Percentiles rank a stretch among this genome's conserved stretches.
phyloP scores from a whole-genome alignment of 352 stramenopile genomes.

The Phytophthora rubi region DNA sequence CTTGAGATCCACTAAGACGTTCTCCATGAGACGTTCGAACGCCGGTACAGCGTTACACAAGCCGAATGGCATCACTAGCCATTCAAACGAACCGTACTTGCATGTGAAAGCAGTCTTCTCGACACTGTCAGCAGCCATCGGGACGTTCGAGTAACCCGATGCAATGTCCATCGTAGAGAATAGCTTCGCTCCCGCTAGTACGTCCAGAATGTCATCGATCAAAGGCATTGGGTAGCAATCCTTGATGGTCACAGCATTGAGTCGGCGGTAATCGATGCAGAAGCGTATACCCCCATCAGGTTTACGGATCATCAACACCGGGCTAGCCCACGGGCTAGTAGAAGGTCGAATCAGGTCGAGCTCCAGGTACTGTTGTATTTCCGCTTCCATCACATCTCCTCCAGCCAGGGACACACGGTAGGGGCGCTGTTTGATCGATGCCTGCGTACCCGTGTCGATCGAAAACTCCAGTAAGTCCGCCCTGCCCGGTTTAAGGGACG shows the following conservation, averaged over 20 bases:
- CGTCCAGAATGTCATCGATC: conserved; percentile 20
- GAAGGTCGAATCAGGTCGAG: too few relatives aligned
- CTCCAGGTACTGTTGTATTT: too few relatives aligned
- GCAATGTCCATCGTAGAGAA: conserved; percentile 15
- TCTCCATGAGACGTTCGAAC: too few relatives aligned
- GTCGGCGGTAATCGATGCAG: conserved; percentile 17
- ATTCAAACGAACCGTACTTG: conserved; percentile 2
- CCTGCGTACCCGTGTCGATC: too few relatives aligned
- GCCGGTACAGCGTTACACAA: too few relatives aligned
- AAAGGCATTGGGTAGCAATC: conserved; percentile 16
- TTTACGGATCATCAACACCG: background rate
- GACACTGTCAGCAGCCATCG: background rate
- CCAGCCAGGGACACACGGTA: too few relatives aligned
- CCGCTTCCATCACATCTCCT: too few relatives aligned
- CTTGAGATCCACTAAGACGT: too few relatives aligned
- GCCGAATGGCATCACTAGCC: conserved; percentile 3
- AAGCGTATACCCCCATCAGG: conserved; percentile 10
- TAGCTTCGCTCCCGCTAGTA: background rate
- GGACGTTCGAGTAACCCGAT: background rate
- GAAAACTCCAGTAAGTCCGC: too few relatives aligned
- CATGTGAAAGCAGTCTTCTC: conserved; percentile 5
- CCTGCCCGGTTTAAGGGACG: background rate
- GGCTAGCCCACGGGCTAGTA: too few relatives aligned
- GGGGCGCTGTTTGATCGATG: too few relatives aligned
- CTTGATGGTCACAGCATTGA: conserved; percentile 16